A percentile compares a stretch with the other conserved stretches of the same genome.
Conservation (phyloP, 202 grass and related monocot species). For the Setaria viridis region DNA sequence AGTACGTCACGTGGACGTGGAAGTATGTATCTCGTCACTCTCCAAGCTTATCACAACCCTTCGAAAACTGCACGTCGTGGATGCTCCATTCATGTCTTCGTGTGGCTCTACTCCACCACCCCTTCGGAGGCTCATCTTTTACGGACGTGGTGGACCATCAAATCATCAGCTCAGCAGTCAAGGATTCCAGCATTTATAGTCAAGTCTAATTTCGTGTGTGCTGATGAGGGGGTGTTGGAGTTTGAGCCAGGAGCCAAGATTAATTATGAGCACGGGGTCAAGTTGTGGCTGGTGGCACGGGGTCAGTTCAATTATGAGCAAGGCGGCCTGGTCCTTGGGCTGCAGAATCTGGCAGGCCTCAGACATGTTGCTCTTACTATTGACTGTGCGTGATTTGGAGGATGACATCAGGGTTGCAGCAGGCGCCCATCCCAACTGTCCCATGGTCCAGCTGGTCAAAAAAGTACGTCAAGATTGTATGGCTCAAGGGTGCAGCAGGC, state of each 20-base stretch:
- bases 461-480: rapidly evolving
- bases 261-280: too few relatives aligned
- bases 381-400: not conserved
- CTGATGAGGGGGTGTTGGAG: not conserved
- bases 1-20: not conserved
- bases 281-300: rapidly evolving
- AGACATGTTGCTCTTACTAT: not conserved
- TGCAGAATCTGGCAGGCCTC: not conserved
- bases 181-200: not conserved
- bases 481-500: too few relatives aligned
- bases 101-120: not conserved
- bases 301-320: not conserved
- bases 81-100: not conserved
- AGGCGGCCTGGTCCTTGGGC: not conserved
- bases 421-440: not conserved
- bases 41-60: not conserved
- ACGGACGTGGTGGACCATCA: not conserved
- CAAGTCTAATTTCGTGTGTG: not conserved
- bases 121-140: not conserved
- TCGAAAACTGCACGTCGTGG: not conserved
- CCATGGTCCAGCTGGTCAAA: too few relatives aligned
- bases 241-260: not conserved
- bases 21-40: not conserved
- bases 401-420: not conserved
- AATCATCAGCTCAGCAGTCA: not conserved